Percentiles rank a stretch among this genome's conserved stretches.
Conservation (phyloP, 176 grass and related monocot genomes). For the Echinochloa phyllopogon region DNA sequence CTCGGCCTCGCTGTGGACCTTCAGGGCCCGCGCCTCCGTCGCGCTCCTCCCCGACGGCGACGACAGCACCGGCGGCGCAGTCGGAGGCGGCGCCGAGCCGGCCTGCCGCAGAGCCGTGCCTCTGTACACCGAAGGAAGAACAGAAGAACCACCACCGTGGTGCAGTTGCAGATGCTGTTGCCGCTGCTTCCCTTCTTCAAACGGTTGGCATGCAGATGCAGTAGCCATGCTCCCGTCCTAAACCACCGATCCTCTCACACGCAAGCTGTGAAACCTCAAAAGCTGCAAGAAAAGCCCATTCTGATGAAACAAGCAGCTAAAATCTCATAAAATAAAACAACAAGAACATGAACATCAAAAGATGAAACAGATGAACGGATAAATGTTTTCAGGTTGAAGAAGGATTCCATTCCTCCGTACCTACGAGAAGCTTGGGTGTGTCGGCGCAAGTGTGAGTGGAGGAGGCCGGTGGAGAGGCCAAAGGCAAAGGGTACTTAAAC, state of each 20-base stretch:
- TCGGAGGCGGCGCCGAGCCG: background rate
- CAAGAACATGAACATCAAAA: background rate
- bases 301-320: background rate
- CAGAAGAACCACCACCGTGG: background rate
- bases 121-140: conserved; percentile 18
- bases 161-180: background rate
- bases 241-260: background rate
- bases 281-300: background rate
- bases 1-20: conserved; percentile 81
- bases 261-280: background rate
- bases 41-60: conserved; percentile 21
- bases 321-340: background rate
- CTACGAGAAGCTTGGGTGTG: background rate
- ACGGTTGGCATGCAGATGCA: background rate
- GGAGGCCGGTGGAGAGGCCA: background rate
- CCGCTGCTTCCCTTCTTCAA: background rate
- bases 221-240: background rate
- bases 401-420: background rate
- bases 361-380: background rate
- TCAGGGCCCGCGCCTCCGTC: conserved; percentile 47
- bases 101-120: background rate
- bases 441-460: conserved; percentile 1
- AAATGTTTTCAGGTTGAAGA: background rate
- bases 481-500: conserved; percentile 5
- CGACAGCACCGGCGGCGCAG: background rate